phyloP scores from a whole-genome alignment of 2,329 filamentous ascomycete genomes.

The Pseudogymnoascus sp. region DNA sequence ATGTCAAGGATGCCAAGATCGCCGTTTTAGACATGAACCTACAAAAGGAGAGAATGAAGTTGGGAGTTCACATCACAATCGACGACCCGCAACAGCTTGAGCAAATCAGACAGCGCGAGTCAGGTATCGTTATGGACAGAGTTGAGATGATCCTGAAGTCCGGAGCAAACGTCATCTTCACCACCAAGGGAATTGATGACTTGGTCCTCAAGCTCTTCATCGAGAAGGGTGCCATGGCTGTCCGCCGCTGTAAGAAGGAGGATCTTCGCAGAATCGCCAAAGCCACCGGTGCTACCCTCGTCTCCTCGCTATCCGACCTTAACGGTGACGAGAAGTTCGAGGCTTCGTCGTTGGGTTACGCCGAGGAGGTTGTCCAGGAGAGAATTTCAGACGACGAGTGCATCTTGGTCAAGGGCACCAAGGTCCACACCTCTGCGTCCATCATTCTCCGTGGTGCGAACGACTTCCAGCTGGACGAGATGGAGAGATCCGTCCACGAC shows the following conservation, averaged over 20 bases:
- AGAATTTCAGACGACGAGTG: slow-evolving; percentile 98
- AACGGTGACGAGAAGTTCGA: slow-evolving; percentile 98
- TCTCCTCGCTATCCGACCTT: slow-evolving; percentile 89
- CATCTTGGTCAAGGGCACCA: slow-evolving; percentile 93
- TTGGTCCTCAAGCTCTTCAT: slow-evolving; percentile 90
- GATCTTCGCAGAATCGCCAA: slow-evolving; percentile 92
- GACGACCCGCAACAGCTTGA: slow-evolving; percentile 96
- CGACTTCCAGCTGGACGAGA: slow-evolving; percentile 95
- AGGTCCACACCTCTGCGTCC: slow-evolving; percentile 86
- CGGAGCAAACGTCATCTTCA: slow-evolving; percentile 91
- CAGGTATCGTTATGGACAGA: slow-evolving; percentile 86
- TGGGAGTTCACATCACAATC: slow-evolving; percentile 96
- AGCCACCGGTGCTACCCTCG: slow-evolving; percentile 86
- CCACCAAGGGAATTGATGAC: slow-evolving; percentile 98
- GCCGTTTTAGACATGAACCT: slow-evolving; percentile 96
- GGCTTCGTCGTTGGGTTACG: slow-evolving; percentile 77
- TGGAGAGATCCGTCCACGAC: slow-evolving; percentile 98
- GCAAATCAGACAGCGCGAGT: slow-evolving; percentile 89
- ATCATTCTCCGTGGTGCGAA: slow-evolving; percentile 94
- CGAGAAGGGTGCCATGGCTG: slow-evolving; percentile 91
- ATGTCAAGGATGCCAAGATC: slow-evolving; percentile 90
- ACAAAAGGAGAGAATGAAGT: slow-evolving; percentile 98
- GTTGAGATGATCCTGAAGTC: slow-evolving; percentile 98
- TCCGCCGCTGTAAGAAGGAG: slow-evolving; percentile 97
- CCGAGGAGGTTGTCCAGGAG: slow-evolving; percentile 96